Conservation (phyloP, 2,329 filamentous ascomycete species). For the Apiospora kogelbergensis region DNA sequence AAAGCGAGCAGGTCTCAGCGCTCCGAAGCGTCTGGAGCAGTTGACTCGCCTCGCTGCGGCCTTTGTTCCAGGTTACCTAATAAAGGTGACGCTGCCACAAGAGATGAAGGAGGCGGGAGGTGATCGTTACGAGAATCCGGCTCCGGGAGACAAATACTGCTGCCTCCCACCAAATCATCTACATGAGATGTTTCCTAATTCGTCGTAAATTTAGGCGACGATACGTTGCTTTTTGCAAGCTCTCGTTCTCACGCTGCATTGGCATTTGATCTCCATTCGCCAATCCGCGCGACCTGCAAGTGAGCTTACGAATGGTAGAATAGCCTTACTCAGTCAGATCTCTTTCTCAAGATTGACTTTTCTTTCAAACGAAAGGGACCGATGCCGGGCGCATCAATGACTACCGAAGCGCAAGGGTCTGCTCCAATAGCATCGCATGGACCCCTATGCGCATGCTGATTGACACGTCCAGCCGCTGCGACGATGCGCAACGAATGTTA, state of each 20-base stretch:
- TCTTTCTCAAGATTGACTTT: neutral
- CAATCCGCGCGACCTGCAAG: neutral
- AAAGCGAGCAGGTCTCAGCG: neutral
- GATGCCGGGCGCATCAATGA: neutral
- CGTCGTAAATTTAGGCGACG: neutral
- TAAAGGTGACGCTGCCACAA: neutral
- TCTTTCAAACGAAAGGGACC: neutral
- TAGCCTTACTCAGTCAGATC: slow-evolving; percentile 4
- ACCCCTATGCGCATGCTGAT: neutral
- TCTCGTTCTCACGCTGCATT: neutral
- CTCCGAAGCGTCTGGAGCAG: neutral
- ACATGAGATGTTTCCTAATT: neutral
- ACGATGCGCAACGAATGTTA: neutral
- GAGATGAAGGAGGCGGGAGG: neutral
- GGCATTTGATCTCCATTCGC: neutral
- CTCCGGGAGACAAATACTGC: neutral
- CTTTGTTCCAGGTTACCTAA: neutral
- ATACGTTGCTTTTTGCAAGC: neutral
- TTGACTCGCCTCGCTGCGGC: neutral
- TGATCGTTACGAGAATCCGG: neutral
- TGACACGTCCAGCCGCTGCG: neutral
- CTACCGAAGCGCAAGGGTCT: neutral
- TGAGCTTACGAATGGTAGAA: neutral
- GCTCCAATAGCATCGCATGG: neutral
- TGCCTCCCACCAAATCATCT: neutral